Conservation (phyloP, 345 rosid genomes). For the Durio zibethinus region DNA sequence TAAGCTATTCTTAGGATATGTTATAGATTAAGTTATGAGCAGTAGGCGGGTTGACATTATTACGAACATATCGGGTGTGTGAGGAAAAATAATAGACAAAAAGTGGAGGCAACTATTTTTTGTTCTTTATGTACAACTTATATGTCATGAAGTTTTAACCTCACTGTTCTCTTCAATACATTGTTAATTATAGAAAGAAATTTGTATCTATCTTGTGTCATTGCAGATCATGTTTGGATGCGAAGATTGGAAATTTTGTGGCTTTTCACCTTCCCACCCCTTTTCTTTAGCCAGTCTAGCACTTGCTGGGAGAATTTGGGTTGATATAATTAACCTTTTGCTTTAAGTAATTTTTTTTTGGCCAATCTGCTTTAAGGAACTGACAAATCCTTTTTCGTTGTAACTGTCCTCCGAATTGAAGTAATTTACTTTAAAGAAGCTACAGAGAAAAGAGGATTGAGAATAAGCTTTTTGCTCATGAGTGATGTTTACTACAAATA, state of each 20-base stretch:
- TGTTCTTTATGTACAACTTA: neutral
- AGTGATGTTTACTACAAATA: neutral
- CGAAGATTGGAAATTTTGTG: neutral
- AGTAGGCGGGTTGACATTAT: too few relatives aligned
- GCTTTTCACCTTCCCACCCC: neutral
- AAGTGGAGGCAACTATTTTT: neutral
- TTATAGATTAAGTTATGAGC: too few relatives aligned
- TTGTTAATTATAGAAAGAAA: neutral
- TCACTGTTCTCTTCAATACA: neutral
- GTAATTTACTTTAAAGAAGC: neutral
- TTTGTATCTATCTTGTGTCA: neutral
- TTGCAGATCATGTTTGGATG: neutral
- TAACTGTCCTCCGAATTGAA: neutral
- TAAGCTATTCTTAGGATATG: too few relatives aligned
- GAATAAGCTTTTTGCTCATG: neutral
- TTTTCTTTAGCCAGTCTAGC: neutral
- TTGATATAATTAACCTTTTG: neutral
- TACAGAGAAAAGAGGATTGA: neutral
- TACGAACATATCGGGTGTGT: too few relatives aligned
- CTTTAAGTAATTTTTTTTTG: neutral
- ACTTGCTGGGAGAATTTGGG: neutral
- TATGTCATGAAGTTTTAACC: too few relatives aligned
- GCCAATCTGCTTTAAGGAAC: neutral
- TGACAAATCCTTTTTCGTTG: neutral
- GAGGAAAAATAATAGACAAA: too few relatives aligned